These are phyloP conservation scores for Termitomyces titanicus DNA, from an alignment of 768 basidiomycete species.

Conservation along the genomic window DNA sequence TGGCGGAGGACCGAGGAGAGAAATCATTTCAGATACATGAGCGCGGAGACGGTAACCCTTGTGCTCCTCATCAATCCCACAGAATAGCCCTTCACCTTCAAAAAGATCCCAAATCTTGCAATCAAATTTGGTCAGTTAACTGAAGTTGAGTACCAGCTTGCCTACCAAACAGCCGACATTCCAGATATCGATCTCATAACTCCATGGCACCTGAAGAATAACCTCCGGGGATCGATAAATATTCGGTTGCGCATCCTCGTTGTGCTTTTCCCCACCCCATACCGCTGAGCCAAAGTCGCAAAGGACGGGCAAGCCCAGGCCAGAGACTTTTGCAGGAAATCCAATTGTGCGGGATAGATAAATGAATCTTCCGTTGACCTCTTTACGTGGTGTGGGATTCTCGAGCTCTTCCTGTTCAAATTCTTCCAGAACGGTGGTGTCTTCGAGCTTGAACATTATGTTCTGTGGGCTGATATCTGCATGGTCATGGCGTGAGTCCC, in stretches of 20 bases:
- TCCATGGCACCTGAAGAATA: slow-evolving; percentile 22
- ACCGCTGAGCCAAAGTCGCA: slow-evolving; percentile 22
- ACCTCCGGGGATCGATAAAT: slow-evolving; percentile 27
- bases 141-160: no score
- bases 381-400: slow-evolving; percentile 12
- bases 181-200: slow-evolving; percentile 26
- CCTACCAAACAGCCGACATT: slow-evolving; percentile 25
- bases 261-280: slow-evolving; percentile 4
- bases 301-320: slow-evolving; percentile 14
- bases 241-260: slow-evolving; percentile 19
- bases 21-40: slow-evolving; percentile 4
- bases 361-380: slow-evolving; percentile 6
- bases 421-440: slow-evolving; percentile 2
- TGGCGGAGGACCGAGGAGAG: slow-evolving; percentile 1
- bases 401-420: slow-evolving; percentile 15
- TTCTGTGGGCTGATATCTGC: slow-evolving; percentile 15
- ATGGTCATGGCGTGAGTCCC: background rate
- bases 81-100: background rate
- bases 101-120: slow-evolving; percentile 4
- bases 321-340: background rate
- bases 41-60: background rate
- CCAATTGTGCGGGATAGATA: slow-evolving; percentile 9
- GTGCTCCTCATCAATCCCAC: background rate
- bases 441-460: slow-evolving; percentile 8
- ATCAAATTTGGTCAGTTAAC: background rate